A percentile compares a stretch with the other conserved stretches of the same genome.
Conservation (phyloP, 352 stramenopile genomes). For the Globisporangium splendens region DNA sequence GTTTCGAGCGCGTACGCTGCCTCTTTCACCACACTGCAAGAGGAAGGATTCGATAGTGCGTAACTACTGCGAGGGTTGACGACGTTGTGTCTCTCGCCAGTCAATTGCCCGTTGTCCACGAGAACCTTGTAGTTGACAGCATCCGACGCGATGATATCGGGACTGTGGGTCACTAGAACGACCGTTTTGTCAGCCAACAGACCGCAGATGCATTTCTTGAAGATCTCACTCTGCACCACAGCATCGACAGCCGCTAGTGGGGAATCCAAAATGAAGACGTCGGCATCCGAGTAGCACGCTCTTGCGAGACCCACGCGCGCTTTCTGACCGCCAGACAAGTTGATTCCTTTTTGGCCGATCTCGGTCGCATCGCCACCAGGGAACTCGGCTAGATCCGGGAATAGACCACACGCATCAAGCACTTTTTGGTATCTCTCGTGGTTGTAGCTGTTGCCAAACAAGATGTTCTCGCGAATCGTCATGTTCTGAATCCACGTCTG, state of each 20-base stretch:
- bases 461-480: constrained; percentile 89
- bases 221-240: constrained; percentile 92
- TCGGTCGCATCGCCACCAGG: constrained; percentile 24
- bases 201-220: constrained; percentile 51
- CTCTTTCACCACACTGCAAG: too few relatives aligned
- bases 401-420: too few relatives aligned
- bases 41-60: too few relatives aligned
- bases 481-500: too few relatives aligned
- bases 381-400: too few relatives aligned
- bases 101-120: constrained; percentile 8
- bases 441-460: constrained; percentile 78
- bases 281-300: constrained; percentile 42
- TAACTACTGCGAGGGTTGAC: too few relatives aligned
- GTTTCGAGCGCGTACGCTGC: too few relatives aligned
- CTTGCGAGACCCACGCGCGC: constrained; percentile 45
- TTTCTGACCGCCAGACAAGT: constrained; percentile 90
- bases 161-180: constrained; percentile 90
- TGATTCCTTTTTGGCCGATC: constrained; percentile 93
- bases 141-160: constrained; percentile 52
- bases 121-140: constrained; percentile 19
- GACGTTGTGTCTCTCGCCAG: neutral
- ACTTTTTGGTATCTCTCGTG: too few relatives aligned
- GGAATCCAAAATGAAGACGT: constrained; percentile 19
- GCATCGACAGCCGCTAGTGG: constrained; percentile 6
- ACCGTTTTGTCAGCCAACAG: constrained; percentile 15